phyloP scores from a whole-genome alignment of 2,329 filamentous ascomycete species.

The Dothideomycetes sp. region DNA sequence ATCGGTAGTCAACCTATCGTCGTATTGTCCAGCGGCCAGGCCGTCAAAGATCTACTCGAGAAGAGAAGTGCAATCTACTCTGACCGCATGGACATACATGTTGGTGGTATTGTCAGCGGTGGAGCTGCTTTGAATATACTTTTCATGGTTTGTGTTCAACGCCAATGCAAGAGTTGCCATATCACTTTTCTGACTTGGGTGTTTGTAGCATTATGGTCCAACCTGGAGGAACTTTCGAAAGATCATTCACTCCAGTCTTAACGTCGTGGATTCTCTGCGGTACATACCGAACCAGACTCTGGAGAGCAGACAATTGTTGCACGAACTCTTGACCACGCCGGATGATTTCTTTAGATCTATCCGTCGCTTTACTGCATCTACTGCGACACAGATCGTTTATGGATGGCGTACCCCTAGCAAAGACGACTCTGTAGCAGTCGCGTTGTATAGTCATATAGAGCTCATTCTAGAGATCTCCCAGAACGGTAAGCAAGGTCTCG shows the following conservation, averaged over 20 bases:
- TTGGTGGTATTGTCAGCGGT: slow-evolving; percentile 37
- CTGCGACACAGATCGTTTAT: slow-evolving; percentile 29
- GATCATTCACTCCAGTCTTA: slow-evolving; percentile 22
- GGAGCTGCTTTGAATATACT: slow-evolving; percentile 41
- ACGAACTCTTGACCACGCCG: slow-evolving; percentile 22
- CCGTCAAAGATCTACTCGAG: slow-evolving; percentile 42
- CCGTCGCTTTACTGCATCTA: slow-evolving; percentile 25
- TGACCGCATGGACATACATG: slow-evolving; percentile 29
- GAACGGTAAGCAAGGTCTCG: too few relatives aligned
- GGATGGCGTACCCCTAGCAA: slow-evolving; percentile 26
- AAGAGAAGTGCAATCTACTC: slow-evolving; percentile 38
- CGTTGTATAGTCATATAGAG: slow-evolving; percentile 13
- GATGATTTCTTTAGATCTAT: slow-evolving; percentile 26
- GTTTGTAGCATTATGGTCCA: slow-evolving; percentile 23
- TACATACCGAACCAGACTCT: slow-evolving; percentile 24
- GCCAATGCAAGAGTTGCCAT: not conserved
- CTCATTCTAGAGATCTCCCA: slow-evolving; percentile 2
- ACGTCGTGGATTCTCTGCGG: slow-evolving; percentile 18
- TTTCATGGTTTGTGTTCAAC: slow-evolving; percentile 29
- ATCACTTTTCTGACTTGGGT: slow-evolving; percentile 2
- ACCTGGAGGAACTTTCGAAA: slow-evolving; percentile 23
- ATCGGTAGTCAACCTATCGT: slow-evolving; percentile 40
- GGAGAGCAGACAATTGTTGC: slow-evolving; percentile 15
- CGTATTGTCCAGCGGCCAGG: slow-evolving; percentile 37
- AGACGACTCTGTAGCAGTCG: slow-evolving; percentile 18